Base-by-base conservation (phyloP, 2,329 filamentous ascomycete genomes). In the Ophiostoma piceae region DNA sequence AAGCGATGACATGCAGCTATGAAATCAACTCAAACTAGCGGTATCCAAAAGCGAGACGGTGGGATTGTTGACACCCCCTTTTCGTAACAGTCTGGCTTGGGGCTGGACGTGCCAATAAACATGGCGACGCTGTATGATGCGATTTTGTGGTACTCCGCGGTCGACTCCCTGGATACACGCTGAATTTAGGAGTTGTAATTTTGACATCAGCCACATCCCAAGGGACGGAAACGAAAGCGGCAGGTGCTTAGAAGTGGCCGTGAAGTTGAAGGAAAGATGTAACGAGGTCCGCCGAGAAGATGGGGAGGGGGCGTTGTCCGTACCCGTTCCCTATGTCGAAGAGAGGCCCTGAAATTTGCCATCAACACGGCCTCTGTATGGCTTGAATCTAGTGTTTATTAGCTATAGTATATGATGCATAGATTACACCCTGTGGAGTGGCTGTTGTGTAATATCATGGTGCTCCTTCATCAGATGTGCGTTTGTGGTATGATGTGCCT, bases 1-100 rank as follows among this genome's bases (percentile, higher is more conserved):
- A 71, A 67, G 67, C 67, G 70, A 71, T 68, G 70, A 29, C 67
- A 65, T 68, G 67, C 64, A 69, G 60, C 37, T 67, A 70, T 64
- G 62, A 68, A 68, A 70, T 64, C 39, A 37, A 19, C 51, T 67
- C 39, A 66, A 66, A 37, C 39, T 62, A 67, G 67, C 69, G 19
- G 60, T 47, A 67, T 66, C 43, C 26, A 66, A 32, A 57, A 29
- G 62, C 67, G 62, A 70, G 60, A 9, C 51, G 9, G 11, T 39
- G 19, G 51, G n/a, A n/a, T 29, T 47, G 37, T 6, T 41, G 26
- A 32, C 57, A 37, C 51, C 29, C 1, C 26, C 47, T 43, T 35
- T 3, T 3, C 37, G n/a, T 65, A 14, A 22, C 12, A 41, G 26
- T 35, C 19, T 39, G 62, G n/a, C 65, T 66, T 43, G 51, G n/a